Conservation (phyloP, 2,329 filamentous ascomycete genomes). For the Aspergillus aculeatinus region DNA sequence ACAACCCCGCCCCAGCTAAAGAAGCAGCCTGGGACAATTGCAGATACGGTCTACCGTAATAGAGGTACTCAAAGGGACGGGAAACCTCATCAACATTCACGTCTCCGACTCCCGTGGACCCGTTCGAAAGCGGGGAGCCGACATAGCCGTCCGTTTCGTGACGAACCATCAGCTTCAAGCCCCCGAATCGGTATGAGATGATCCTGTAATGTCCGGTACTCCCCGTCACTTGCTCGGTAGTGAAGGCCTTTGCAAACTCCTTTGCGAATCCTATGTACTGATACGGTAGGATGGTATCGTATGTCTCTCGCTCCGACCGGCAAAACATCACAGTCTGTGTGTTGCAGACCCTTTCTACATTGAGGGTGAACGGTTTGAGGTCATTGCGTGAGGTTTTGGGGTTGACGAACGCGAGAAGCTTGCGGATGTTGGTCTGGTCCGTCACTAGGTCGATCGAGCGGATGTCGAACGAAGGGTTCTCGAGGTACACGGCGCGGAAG, state of each 20-base stretch:
- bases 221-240: conserved; percentile 31
- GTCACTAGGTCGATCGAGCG: conserved; percentile 43
- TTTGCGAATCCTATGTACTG: conserved; percentile 47
- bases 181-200: conserved; percentile 46
- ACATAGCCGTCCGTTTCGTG: conserved; percentile 49
- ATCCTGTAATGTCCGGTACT: conserved; percentile 51
- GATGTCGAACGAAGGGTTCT: not conserved
- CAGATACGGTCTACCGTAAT: not conserved
- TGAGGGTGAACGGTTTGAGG: conserved; percentile 43
- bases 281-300: conserved; percentile 30
- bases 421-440: conserved; percentile 51
- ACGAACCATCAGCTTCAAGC: conserved; percentile 43
- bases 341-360: conserved; percentile 37
- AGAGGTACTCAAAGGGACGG: conserved; percentile 6
- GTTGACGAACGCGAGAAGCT: conserved; percentile 48
- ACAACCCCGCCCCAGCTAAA: conserved; percentile 26
- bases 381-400: conserved; percentile 22
- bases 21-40: not conserved
- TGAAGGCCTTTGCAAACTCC: conserved; percentile 49
- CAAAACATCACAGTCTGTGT: conserved; percentile 41
- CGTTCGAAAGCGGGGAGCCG: conserved; percentile 7
- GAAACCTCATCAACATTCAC: conserved; percentile 27
- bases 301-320: conserved; percentile 33
- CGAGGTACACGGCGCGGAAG: not conserved
- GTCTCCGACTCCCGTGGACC: not conserved